phyloP scores from a whole-genome alignment of 495 filamentous ascomycete genomes.

The Cercophora samala region DNA sequence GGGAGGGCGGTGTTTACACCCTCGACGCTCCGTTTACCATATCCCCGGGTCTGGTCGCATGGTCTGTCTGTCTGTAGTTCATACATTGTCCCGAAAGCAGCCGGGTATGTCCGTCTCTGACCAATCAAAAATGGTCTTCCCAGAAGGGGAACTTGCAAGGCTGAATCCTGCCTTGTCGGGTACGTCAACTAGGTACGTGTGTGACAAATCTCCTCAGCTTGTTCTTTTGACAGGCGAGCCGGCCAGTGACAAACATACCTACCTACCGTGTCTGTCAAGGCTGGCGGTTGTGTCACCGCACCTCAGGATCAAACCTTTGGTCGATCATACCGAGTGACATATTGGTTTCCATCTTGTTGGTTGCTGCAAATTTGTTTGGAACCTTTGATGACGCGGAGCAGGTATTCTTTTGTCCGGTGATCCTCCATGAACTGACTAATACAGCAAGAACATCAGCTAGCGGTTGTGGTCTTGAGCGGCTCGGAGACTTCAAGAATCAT shows the following conservation, averaged over 20 bases:
- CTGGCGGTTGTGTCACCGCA: not conserved
- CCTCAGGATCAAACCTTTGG: not conserved
- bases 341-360: not conserved
- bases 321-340: not conserved
- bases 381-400: not conserved
- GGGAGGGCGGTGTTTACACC: not conserved
- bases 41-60: slow-evolving; percentile 1
- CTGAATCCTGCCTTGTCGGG: slow-evolving; percentile 4
- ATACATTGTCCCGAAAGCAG: not conserved
- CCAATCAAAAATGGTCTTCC: not conserved
- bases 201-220: not conserved
- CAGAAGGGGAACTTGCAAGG: not conserved
- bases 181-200: not conserved
- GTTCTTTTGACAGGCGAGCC: not conserved
- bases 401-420: not conserved
- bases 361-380: not conserved
- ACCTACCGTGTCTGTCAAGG: not conserved
- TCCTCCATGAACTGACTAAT: no score
- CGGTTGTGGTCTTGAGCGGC: no score
- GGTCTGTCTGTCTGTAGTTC: not conserved
- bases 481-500: not conserved
- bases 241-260: not conserved
- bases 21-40: slow-evolving; percentile 5
- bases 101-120: not conserved
- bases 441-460: no score